Base-by-base conservation (phyloP, 2,329 filamentous ascomycete species). In the Waltergamsia citrina region DNA sequence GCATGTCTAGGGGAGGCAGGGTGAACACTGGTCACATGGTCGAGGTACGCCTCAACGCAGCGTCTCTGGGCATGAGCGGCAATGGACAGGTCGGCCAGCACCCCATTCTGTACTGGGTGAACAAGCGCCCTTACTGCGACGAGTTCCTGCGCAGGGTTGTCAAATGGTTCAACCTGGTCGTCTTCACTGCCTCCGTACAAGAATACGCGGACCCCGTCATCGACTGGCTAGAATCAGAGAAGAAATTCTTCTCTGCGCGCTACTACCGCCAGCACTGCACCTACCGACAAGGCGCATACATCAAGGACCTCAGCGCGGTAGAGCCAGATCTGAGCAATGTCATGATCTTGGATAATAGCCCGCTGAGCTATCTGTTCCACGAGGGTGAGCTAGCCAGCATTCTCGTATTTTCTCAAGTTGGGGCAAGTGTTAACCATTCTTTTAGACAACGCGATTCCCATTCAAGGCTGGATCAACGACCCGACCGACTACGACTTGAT, bases 11-110 rank as follows among this genome's bases (percentile, higher is more conserved):
- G 56, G 92, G 92, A 20, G 88, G 90, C 34, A 77, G 90, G 38
- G 94, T 94, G 81, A 90, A 85, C 48, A 90, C 85, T 15, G 92
- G 92, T 14, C 92, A 98, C 60, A 98, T 98, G 92, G 88, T 98
- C 34, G 92, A 98, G 62, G 92, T 98, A 42, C 87, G 87, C 48
- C 71, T 94, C 40, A 85, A 83, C 53, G 80, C 80, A 38, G 78
- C 77, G 41, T 62, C 76, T 36, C 72, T 85, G 29, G 79, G 76
- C 35, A 72, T 75, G 31, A 78, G 75, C 21, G 78, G 81, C 18
- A 72, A 78, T 44, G 85, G 84, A 7, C 35, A 36, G 23, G 37
- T 33, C 8, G 38, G 49, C 16, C 90, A 94, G 51, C 88, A 98
- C 53, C 92, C 92, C 1, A 96, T 98, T 45, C 63, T 98, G 41